Base-by-base conservation (phyloP, 2,329 filamentous ascomycete species). In the Stachybotrys chlorohalonatus region DNA sequence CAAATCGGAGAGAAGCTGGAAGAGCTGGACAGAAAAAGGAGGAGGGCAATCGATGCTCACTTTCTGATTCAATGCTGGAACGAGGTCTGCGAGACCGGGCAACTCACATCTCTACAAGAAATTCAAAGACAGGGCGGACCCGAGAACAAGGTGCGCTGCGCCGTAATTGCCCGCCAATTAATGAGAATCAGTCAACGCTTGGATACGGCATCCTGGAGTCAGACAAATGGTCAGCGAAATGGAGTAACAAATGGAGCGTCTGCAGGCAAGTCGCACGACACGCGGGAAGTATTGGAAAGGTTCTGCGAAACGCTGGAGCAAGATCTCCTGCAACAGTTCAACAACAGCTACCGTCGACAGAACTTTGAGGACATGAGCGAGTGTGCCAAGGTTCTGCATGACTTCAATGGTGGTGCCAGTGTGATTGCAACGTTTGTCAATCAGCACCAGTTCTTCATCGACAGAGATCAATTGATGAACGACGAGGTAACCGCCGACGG, bases 351-450 rank as follows among this genome's bases (percentile, higher is more conserved):
- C 70, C 82, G 92, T 59, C 85, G 88, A 62, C 91, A 95, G 64
- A 96, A 97, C 71, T 96, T 95, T 66, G 90, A 96, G 61, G 92
- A 95, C 64, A 99, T 99, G 95, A 87, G 90, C 74, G 94, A 97
- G 68, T 99, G 94, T 68, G 90, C 95, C 54, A 89, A 89, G 64
- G 94, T 96, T 47, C 77, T 99, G 58, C 82, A 94, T 67, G 94
- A 97, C 71, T 99, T 99, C 78, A 96, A 93, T 69, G 91, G 94
- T 53, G 94, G 94, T 52, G 85, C 90, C 55, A 97, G 92, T 68
- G 94, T 97, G 56, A 95, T 96, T 70, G 93, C 90, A 13, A 80
- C 93, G 11, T 99, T 97, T 70, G 93, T 99, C 66, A 99, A 99
- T 67, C 94, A 99, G 70, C 95, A 99, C 72, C 91, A 96, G 66